Conservation (phyloP, 2,329 filamentous ascomycete species). For the Neonectria coccinea region DNA sequence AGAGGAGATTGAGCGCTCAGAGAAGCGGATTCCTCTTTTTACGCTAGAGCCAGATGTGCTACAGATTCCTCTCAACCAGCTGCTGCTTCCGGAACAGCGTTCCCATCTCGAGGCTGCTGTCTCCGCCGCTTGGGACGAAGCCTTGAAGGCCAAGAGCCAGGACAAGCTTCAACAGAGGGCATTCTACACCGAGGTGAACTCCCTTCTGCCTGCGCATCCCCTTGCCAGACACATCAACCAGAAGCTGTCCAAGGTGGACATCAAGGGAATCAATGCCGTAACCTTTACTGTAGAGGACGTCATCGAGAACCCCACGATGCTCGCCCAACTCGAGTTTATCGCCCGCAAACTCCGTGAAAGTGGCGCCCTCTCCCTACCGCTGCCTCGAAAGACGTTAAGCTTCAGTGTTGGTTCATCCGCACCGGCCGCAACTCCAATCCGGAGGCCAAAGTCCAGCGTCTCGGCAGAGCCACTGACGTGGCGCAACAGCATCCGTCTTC, state of each 20-base stretch:
- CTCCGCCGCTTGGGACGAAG: constrained; percentile 57
- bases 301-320: constrained; percentile 63
- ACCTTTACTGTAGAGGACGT: constrained; percentile 61
- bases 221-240: constrained; percentile 60
- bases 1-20: constrained; percentile 51
- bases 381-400: constrained; percentile 29
- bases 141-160: constrained; percentile 56
- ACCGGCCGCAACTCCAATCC: neutral
- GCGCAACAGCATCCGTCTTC: constrained; percentile 37
- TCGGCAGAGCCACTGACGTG: constrained; percentile 24
- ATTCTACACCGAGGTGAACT: constrained; percentile 65
- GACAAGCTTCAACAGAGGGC: constrained; percentile 57
- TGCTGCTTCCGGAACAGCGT: constrained; percentile 56
- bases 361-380: constrained; percentile 31
- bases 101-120: constrained; percentile 57
- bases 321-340: constrained; percentile 60
- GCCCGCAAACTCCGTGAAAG: constrained; percentile 41
- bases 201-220: constrained; percentile 61
- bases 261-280: constrained; percentile 54
- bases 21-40: constrained; percentile 57
- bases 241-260: constrained; percentile 52
- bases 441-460: constrained; percentile 21
- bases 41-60: constrained; percentile 41
- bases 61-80: constrained; percentile 20
- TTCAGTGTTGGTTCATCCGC: constrained; percentile 11